Base-by-base conservation (phyloP, 495 filamentous ascomycete genomes). In the Tirmania nivea region DNA sequence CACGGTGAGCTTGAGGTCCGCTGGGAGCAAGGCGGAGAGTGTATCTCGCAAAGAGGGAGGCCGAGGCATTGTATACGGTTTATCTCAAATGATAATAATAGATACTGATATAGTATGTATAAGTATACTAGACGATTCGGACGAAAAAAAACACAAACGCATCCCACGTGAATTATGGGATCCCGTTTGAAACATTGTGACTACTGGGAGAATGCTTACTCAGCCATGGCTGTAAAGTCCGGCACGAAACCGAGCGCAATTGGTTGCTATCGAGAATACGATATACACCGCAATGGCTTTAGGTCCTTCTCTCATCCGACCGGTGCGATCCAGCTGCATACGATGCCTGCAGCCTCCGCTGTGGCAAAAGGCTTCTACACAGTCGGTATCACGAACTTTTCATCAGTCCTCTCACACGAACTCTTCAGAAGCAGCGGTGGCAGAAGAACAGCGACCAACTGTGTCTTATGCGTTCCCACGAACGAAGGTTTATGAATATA, bases 11-110 rank as follows among this genome's bases (percentile, higher is more conserved):
- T 73, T 73, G 64, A 74, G 71, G 58, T 72, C 78, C 52, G 77
- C 72, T 31, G 89, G 86, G 25, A 96, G 76, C 34, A 73, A 74
- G 51, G 76, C 71, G 52, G 84, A 78, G 56, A 97, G 73, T 14
- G 39, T 45, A 14, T 14, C 39, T 14, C 9, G 39, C 39, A 45
- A 19, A 31, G 25, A 31, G 25, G 39, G 3, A 2, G 39, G 39
- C 8, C 8, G 17, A 14, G 39, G 39, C 39, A 31, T 31, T 31
- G 25, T 31, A 0, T 3, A 31, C 2, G 25, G n/a, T n/a, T n/a
- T n/a, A n/a, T n/a, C n/a, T n/a, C n/a, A 31, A 3, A 31, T 31
- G 7, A 31, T 31, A 31, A 31, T 31, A 31, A 31, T 31, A 7
- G 25, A 31, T 31, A 31, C 25, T 31, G 25, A 31, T 31, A 31